Conservation (phyloP, 305 asterid genomes). For the Fraxinus platypoda region DNA sequence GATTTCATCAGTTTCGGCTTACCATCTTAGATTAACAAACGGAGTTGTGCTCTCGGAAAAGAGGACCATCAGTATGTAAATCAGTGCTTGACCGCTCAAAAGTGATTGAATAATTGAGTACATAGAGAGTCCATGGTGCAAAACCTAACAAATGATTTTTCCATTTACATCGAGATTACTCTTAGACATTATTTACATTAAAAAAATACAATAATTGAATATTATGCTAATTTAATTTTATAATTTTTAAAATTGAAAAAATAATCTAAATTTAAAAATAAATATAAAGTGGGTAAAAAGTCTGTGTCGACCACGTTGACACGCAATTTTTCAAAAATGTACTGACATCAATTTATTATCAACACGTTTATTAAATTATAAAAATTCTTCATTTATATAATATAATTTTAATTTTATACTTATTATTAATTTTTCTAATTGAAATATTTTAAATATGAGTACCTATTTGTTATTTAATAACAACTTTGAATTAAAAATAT, state of each 20-base stretch:
- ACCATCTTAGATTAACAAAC: conserved; percentile 91
- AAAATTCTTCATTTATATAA: not conserved
- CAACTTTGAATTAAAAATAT: not conserved
- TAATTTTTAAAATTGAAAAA: not conserved
- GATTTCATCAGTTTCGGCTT: conserved; percentile 27
- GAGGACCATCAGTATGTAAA: conserved; percentile 82
- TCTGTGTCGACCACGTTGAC: not conserved
- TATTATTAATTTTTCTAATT: not conserved
- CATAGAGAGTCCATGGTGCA: conserved; percentile 92
- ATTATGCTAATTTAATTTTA: not conserved
- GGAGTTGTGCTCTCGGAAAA: conserved; percentile 92
- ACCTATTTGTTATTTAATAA: not conserved
- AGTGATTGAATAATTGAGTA: conserved; percentile 69
- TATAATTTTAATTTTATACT: not conserved
- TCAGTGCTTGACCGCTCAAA: conserved; percentile 73
- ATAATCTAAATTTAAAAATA: not conserved
- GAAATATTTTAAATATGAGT: not conserved
- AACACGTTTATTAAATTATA: too few species aligned
- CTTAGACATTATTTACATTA: not conserved
- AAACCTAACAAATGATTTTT: conserved; percentile 44
- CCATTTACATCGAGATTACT: not conserved
- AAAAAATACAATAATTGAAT: not conserved
- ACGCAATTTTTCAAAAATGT: not conserved
- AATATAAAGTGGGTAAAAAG: not conserved
- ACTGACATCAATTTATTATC: not conserved